A percentile compares a stretch with the other conserved stretches of the same genome.
Conservation (phyloP, 208 protist species). For the Trypanosoma caninum region DNA sequence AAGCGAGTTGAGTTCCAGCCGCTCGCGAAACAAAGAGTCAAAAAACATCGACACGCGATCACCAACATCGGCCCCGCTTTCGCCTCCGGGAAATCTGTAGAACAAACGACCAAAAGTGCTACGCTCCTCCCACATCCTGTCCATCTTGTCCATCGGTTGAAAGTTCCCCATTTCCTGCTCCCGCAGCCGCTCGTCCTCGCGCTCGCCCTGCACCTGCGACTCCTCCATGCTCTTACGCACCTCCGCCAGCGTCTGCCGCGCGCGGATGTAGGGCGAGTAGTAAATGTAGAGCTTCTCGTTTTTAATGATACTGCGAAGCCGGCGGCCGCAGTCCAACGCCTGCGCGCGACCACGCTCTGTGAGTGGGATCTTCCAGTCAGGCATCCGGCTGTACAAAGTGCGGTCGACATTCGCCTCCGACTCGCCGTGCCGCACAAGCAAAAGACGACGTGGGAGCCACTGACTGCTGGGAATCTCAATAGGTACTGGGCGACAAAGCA, state of each 20-base stretch:
- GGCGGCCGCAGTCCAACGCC: slow-evolving; percentile 77
- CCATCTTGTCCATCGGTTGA: slow-evolving; percentile 74
- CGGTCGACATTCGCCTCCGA: slow-evolving; percentile 80
- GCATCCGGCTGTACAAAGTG: slow-evolving; percentile 71
- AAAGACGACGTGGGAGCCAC: slow-evolving; percentile 75
- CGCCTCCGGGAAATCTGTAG: slow-evolving; percentile 89
- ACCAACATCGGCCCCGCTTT: slow-evolving; percentile 89
- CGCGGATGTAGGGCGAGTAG: slow-evolving; percentile 87
- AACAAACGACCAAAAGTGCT: slow-evolving; percentile 82
- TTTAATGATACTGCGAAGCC: slow-evolving; percentile 66
- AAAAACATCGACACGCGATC: slow-evolving; percentile 90
- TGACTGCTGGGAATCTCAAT: slow-evolving; percentile 22
- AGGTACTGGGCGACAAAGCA: background rate
- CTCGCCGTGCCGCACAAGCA: slow-evolving; percentile 86
- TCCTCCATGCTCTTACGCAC: slow-evolving; percentile 64
- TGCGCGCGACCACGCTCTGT: slow-evolving; percentile 73
- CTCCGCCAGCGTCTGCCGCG: slow-evolving; percentile 82
- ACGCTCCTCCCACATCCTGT: slow-evolving; percentile 65
- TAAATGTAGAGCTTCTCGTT: slow-evolving; percentile 86
- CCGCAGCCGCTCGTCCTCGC: slow-evolving; percentile 90
- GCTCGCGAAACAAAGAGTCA: slow-evolving; percentile 77
- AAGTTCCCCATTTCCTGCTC: slow-evolving; percentile 95
- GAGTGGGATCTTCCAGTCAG: slow-evolving; percentile 90
- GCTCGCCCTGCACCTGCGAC: slow-evolving; percentile 74
- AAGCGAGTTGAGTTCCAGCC: slow-evolving; percentile 45